Evolutionary conservation across 805 yeast genomes (phyloP), one percentile per base, ranked within the genome.

Genomic region (Ogataea ganodermae): DNA sequence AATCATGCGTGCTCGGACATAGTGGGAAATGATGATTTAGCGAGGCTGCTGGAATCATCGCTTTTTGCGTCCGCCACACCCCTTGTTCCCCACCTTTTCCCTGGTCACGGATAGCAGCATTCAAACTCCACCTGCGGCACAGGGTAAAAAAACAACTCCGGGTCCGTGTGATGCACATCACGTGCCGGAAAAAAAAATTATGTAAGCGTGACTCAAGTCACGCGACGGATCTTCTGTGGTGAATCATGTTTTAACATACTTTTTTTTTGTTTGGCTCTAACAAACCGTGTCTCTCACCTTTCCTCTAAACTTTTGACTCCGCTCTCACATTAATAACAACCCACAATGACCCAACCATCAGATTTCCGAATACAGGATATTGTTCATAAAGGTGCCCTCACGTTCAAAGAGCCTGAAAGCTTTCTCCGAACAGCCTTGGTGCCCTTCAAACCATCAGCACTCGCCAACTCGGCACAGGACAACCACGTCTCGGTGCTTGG

Each of bases 361-460:
- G 43, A 40, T 13, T 40, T 40, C 28, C 35, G 43, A 22, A 40
- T 22, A 22, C 43, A 40, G 45, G 47, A 49, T 23, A 24, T 40
- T 35, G 41, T 42, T 17, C 13, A 28, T 23, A 17, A n/a, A 10
- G 23, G 28, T 10, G n/a, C 32, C 6, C 49, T 48, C 10, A 28
- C 33, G n/a, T 53, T 57, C 38, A 43, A 49, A 21, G 35, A 30
- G 3, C 43, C 48, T 1, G 47, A 46, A 16, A 28, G 38, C 10
- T 41, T 28, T 20, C 38, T 54, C 12, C 26, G 32, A 27, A 20
- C 45, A 4, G 30, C 49, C 4, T 38, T 53, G 9, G 23, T 21
- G 2, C 47, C 58, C 10, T 57, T 55, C 36, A 33, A 9, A 6
- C 56, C 57, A 5, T 26, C 36, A 21, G 16, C 30, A 2, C 16